A percentile compares a stretch with the other conserved stretches of the same genome.
These are phyloP conservation scores for Kuraishia piskuri DNA, from an alignment of 805 yeast species.

Conservation along the genomic window DNA sequence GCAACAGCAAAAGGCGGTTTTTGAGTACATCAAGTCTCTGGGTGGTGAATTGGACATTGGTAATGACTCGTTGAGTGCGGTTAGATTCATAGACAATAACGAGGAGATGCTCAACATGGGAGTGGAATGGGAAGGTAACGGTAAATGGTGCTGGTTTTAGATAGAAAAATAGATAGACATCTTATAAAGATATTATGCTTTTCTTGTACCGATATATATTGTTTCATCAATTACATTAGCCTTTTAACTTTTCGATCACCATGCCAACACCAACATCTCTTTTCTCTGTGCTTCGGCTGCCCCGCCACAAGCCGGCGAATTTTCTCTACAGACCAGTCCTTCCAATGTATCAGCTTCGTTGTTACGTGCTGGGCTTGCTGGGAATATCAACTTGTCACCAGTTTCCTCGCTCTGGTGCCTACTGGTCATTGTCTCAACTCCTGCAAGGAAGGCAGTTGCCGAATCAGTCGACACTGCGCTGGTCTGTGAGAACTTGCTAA, in stretches of 20 bases:
- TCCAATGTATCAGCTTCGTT: neutral
- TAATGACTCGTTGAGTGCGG: constrained; percentile 15
- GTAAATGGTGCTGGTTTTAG: constrained; percentile 20
- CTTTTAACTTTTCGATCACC: no score
- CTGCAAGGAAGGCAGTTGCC: neutral
- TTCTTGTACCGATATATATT: no score
- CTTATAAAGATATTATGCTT: no score
- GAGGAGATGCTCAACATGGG: constrained; percentile 1
- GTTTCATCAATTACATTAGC: no score
- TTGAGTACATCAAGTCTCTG: neutral
- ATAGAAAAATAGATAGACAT: neutral
- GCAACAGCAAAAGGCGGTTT: constrained; percentile 1
- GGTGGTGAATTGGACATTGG: constrained; percentile 9
- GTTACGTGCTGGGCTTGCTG: neutral
- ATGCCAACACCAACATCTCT: neutral
- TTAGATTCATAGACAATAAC: constrained; percentile 8
- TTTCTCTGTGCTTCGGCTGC: neutral
- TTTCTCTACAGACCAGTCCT: neutral
- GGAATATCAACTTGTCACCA: neutral
- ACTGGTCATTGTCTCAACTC: neutral
- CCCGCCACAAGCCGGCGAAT: neutral
- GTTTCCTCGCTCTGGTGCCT: neutral
- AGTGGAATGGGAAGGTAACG: constrained; percentile 16
- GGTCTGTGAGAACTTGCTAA: neutral
- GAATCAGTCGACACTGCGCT: neutral